Percentiles rank a stretch among this genome's conserved stretches.
Evolutionary conservation across 2,329 filamentous ascomycete genomes (phyloP).

Genomic region (Fusarium haematococcum): DNA sequence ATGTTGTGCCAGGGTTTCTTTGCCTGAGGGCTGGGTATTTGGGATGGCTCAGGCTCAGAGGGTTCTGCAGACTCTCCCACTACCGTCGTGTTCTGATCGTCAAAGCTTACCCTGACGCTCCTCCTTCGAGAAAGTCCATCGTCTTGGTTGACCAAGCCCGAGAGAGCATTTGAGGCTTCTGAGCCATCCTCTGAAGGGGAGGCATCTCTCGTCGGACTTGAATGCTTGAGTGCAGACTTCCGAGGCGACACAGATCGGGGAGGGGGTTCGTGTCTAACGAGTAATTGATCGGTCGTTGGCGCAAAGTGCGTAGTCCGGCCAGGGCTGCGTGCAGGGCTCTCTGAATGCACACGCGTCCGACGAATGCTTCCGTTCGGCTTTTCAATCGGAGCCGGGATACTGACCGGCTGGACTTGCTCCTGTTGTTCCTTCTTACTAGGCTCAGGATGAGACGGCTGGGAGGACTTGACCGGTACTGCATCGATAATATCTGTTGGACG

Average conservation of each 20-base stretch:
- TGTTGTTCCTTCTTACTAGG: conserved; percentile 8
- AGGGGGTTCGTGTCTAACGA: conserved; percentile 75
- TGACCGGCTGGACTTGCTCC: neutral
- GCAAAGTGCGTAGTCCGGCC: conserved; percentile 76
- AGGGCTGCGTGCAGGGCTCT: conserved; percentile 76
- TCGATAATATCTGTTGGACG: conserved; percentile 46
- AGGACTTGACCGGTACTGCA: conserved; percentile 48
- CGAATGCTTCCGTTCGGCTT: conserved; percentile 33
- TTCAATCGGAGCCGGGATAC: conserved; percentile 8
- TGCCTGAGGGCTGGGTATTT: conserved; percentile 52
- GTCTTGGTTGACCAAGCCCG: conserved; percentile 46
- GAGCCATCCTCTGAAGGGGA: conserved; percentile 64
- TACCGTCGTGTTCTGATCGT: conserved; percentile 70
- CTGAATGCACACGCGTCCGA: conserved; percentile 57
- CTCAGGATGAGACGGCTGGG: conserved; percentile 7
- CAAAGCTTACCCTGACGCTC: conserved; percentile 81
- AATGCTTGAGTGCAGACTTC: conserved; percentile 80
- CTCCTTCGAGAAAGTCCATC: conserved; percentile 68
- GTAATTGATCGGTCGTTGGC: conserved; percentile 63
- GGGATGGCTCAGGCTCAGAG: conserved; percentile 54
- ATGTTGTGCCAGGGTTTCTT: conserved; percentile 64
- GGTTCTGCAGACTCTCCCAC: conserved; percentile 60
- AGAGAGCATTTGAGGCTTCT: conserved; percentile 53
- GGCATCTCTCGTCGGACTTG: conserved; percentile 63
- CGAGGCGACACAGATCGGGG: conserved; percentile 78